phyloP scores from a whole-genome alignment of 768 basidiomycete genomes.

The Dacryopinax spathularia region DNA sequence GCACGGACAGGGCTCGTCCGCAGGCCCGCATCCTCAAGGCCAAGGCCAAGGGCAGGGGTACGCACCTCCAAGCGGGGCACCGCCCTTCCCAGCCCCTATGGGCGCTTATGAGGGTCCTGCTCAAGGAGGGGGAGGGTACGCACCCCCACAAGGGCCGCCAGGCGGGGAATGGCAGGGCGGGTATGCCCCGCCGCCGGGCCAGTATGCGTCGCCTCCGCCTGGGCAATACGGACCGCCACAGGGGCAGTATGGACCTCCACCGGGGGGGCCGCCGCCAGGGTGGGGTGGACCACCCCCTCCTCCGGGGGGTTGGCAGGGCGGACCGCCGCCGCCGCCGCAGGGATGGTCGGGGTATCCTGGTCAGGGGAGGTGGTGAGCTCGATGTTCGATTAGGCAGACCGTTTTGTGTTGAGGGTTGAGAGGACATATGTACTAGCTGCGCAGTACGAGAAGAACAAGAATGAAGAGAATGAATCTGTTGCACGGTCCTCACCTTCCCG shows the following conservation, averaged over 20 bases:
- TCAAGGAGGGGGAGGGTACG: too few relatives aligned
- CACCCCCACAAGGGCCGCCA: background rate
- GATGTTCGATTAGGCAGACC: too few relatives aligned
- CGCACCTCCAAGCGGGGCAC: background rate
- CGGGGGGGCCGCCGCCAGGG: background rate
- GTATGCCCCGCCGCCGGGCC: background rate
- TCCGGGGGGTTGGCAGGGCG: background rate
- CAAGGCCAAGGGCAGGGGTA: background rate
- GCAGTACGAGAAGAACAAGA: too few relatives aligned
- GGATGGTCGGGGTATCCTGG: background rate
- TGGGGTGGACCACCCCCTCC: background rate
- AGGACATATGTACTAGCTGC: too few relatives aligned
- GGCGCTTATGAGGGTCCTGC: background rate
- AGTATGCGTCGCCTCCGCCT: too few relatives aligned
- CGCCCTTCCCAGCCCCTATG: background rate
- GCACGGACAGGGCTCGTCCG: background rate
- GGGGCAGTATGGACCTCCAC: background rate
- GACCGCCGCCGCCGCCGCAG: background rate
- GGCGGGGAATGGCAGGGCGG: background rate
- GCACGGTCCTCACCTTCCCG: too few relatives aligned
- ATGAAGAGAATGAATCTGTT: too few relatives aligned
- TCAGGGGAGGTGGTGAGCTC: conserved; percentile 14
- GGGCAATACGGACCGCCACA: background rate
- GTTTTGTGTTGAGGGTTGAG: too few relatives aligned
- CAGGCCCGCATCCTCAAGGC: background rate